phyloP scores from a whole-genome alignment of 2,329 filamentous ascomycete species.

The Chaetothyriales sp. region DNA sequence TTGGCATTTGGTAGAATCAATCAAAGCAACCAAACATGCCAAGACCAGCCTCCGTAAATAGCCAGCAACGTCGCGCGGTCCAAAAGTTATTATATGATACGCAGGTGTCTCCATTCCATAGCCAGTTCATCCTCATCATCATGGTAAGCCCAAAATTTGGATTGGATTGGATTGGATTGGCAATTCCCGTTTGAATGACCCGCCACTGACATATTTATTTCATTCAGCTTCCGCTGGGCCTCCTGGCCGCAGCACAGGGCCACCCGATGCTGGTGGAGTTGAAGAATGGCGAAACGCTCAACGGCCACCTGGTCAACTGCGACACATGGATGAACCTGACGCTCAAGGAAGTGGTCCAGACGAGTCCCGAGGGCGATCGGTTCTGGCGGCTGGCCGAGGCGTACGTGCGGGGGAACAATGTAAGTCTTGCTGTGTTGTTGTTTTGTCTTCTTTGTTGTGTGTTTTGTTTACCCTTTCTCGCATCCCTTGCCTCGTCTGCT shows the following conservation, averaged over 20 bases:
- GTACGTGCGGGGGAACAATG: constrained; percentile 95
- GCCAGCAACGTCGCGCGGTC: no score
- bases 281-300: constrained; percentile 93
- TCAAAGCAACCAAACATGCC: no score
- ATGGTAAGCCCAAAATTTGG: no score
- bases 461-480: not conserved
- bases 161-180: no score
- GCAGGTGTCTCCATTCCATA: no score
- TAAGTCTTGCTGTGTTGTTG: constrained; percentile 30
- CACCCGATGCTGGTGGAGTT: constrained; percentile 96
- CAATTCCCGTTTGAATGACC: no score
- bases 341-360: constrained; percentile 91
- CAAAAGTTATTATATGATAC: no score
- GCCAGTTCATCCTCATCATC: no score
- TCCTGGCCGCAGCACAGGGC: constrained; percentile 89
- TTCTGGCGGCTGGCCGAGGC: constrained; percentile 86
- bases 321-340: constrained; percentile 99
- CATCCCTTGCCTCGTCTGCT: no score
- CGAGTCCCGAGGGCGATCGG: constrained; percentile 83
- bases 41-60: no score
- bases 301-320: constrained; percentile 89
- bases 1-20: no score
- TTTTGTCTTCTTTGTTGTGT: not conserved
- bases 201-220: not conserved
- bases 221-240: constrained; percentile 52